Base-by-base conservation (phyloP, 495 filamentous ascomycete genomes). In the Tuber umbilicatum region DNA sequence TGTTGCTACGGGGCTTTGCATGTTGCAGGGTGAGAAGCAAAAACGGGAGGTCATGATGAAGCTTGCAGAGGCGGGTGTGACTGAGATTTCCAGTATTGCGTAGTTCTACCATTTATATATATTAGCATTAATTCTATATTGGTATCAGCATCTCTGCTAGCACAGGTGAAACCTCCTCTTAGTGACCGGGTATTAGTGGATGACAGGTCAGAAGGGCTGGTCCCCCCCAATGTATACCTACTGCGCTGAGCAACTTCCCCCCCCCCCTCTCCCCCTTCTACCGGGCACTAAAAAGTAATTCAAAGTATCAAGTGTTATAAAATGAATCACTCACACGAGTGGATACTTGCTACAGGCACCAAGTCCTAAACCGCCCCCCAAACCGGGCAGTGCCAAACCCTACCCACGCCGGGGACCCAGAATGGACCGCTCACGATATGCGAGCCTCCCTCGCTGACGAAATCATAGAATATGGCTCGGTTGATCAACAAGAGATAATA, bases 21-120 rank as follows among this genome's bases (percentile, higher is more conserved):
- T 81, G 80, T 27, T 82, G 38, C 70, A 73, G 72, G 80, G 47
- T 23, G 80, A 81, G 73, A 81, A 81, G 50, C 68, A 78, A 70
- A 82, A 81, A 77, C 45, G 80, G 40, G 79, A 81, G 10, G 50
- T 40, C 6, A 47, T 81, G 7, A 14, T 68, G 21, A 10, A 37
- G 43, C 76, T 74, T 42, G n/a, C 75, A 2, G 60, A 68, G 69
- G 0, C 0, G 17, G 21, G 37, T 37, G 7, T 68, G 12, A 3
- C 23, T 19, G 55, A 69, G 72, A 1, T 16, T 12, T 17, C 21
- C 6, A 42, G 3, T 37, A 4, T 6, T 31, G 27, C 27, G 14
- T 64, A 64, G 27, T 35, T 64, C 31, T 35, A 35, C 55, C 55
- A 64, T 17, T 35, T 16, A 17, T 64, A 17, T 64, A 27, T 31